phyloP scores from a whole-genome alignment of 257 asterid genomes.

The Solanum habrochaites region DNA sequence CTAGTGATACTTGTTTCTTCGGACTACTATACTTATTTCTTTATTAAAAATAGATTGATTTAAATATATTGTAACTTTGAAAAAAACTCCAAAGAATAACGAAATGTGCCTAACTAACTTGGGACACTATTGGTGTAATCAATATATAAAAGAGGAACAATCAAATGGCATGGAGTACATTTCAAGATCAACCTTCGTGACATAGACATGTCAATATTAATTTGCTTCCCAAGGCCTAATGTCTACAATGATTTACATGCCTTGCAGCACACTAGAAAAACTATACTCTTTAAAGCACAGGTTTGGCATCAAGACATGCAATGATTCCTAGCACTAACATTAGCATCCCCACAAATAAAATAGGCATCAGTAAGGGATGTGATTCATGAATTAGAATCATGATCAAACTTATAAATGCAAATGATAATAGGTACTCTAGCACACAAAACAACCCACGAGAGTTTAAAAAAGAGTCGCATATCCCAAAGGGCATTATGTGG shows the following conservation, averaged over 20 bases:
- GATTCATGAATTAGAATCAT: constrained; percentile 23
- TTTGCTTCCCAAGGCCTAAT: constrained; percentile 46
- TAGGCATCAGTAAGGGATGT: constrained; percentile 56
- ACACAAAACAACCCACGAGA: background rate
- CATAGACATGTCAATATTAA: constrained; percentile 22
- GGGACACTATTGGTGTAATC: background rate
- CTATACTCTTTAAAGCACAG: background rate
- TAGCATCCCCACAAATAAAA: constrained; percentile 45
- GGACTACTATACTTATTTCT: no score
- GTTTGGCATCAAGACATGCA: constrained; percentile 31
- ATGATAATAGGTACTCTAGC: background rate
- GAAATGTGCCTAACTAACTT: background rate
- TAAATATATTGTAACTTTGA: no score
- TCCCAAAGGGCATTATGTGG: no score
- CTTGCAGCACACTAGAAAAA: no score
- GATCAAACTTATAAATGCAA: constrained; percentile 10
- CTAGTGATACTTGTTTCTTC: no score
- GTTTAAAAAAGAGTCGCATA: background rate
- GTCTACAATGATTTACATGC: constrained; percentile 4
- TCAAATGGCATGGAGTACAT: background rate
- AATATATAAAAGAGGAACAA: background rate
- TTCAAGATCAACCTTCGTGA: constrained; percentile 43
- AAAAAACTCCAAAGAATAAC: no score
- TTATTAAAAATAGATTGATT: no score
- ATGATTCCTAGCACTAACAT: constrained; percentile 12